Percentiles rank a stretch among this genome's conserved stretches.
These are phyloP conservation scores for Calonectria hongkongensis DNA, from an alignment of 2,329 filamentous ascomycete genomes.

Conservation along the genomic window DNA sequence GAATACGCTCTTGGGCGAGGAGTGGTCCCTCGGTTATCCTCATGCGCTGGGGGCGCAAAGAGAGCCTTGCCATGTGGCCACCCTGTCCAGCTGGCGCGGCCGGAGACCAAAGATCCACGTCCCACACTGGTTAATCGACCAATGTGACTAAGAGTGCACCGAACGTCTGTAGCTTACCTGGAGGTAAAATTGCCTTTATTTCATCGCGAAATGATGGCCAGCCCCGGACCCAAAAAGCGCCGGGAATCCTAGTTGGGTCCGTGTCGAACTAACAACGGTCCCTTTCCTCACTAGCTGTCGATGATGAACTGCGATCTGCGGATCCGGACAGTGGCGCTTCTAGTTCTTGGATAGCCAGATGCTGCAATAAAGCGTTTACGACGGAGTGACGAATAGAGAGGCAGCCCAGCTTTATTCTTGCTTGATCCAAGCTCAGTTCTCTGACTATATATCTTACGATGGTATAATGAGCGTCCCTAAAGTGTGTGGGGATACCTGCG, in stretches of 20 bases:
- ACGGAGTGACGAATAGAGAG: not conserved
- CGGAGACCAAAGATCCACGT: conserved; percentile 37
- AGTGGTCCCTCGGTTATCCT: conserved; percentile 13
- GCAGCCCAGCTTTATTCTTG: not conserved
- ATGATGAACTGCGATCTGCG: conserved; percentile 28
- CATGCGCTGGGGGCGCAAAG: conserved; percentile 29
- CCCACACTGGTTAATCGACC: no score
- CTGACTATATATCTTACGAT: conserved; percentile 7
- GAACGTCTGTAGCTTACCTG: conserved; percentile 40
- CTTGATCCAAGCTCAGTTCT: not conserved
- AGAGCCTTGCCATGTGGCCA: conserved; percentile 52
- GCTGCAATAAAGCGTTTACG: no score
- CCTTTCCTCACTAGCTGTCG: conserved; percentile 24
- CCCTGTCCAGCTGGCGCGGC: conserved; percentile 44
- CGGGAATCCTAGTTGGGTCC: conserved; percentile 26
- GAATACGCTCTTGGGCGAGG: not conserved
- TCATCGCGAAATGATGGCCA: conserved; percentile 47
- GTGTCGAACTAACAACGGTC: conserved; percentile 1
- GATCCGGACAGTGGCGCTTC: conserved; percentile 29
- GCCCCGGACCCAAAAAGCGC: conserved; percentile 42
- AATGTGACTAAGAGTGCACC: conserved; percentile 38
- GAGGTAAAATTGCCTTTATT: conserved; percentile 54
- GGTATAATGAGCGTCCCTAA: not conserved
- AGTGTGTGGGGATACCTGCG: not conserved
- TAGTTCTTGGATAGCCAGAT: not conserved